phyloP scores from a whole-genome alignment of 176 grass and related monocot species.

The Chloris gayana region DNA sequence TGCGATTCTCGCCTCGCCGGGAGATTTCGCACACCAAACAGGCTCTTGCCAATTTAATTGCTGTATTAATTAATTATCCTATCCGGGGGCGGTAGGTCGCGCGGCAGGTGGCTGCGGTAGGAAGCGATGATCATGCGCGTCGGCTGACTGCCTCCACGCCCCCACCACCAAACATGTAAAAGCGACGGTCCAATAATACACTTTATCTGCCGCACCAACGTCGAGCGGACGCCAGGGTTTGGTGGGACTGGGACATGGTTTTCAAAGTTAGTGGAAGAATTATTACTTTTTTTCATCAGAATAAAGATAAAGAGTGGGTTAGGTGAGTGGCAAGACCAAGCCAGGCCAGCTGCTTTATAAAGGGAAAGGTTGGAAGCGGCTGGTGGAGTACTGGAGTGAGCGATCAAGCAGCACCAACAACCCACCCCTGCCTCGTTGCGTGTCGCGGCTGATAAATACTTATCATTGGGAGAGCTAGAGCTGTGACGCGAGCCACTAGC shows the following conservation, averaged over 20 bases:
- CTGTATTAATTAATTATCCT: not conserved
- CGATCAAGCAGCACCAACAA: constrained; percentile 21
- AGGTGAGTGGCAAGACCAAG: not conserved
- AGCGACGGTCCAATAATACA: too few relatives aligned
- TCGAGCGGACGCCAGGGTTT: not conserved
- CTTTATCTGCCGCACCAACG: not conserved
- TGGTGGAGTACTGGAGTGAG: not conserved
- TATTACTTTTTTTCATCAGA: not conserved
- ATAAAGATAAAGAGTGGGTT: not conserved
- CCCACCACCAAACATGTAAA: too few relatives aligned
- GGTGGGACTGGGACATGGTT: not conserved
- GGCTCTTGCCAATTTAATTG: not conserved
- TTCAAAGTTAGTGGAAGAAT: not conserved
- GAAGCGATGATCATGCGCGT: not conserved
- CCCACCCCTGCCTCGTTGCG: not conserved
- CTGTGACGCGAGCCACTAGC: not conserved
- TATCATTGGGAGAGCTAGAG: not conserved
- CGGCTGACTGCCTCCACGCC: too few relatives aligned
- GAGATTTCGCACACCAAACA: too few relatives aligned
- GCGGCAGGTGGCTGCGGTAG: constrained; percentile 5
- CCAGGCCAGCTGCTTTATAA: not conserved
- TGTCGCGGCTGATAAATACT: not conserved
- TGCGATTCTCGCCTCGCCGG: too few relatives aligned
- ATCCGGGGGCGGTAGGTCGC: not conserved
- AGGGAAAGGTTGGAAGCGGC: not conserved